A percentile compares a stretch with the other conserved stretches of the same genome.
These are phyloP conservation scores for Xylariaceae sp. DNA, from an alignment of 2,329 filamentous ascomycete genomes.

Conservation along the genomic window DNA sequence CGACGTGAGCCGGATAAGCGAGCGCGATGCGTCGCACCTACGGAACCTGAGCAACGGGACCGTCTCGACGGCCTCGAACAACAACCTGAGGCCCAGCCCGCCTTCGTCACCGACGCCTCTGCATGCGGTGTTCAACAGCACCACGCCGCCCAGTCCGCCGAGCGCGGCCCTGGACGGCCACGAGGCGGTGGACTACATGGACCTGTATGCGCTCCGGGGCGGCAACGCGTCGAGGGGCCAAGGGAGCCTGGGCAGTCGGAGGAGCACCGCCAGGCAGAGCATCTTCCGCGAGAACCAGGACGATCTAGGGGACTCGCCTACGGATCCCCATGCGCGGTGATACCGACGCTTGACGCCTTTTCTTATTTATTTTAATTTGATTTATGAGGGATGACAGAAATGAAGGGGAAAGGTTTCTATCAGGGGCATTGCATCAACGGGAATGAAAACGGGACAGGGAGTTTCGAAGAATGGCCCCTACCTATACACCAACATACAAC, in stretches of 20 bases:
- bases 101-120: constrained; percentile 11
- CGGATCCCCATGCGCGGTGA: constrained; percentile 8
- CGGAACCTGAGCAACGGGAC: constrained; percentile 39
- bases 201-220: constrained; percentile 1
- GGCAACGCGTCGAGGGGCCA: too few species aligned
- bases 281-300: constrained; percentile 24
- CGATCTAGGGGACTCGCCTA: constrained; percentile 17
- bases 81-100: constrained; percentile 4
- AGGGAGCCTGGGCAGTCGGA: too few species aligned
- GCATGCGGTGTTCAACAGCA: neutral
- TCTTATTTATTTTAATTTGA: neutral
- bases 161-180: constrained; percentile 1
- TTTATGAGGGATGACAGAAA: too few species aligned
- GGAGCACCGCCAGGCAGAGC: too few species aligned
- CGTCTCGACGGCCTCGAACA: constrained; percentile 32
- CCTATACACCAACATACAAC: too few species aligned
- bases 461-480: too few species aligned
- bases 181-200: constrained; percentile 14
- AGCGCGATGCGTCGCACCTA: constrained; percentile 36
- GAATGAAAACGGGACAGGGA: too few species aligned
- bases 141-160: constrained; percentile 8
- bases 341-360: neutral
- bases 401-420: too few species aligned
- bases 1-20: constrained; percentile 38
- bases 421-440: too few species aligned